Base-by-base conservation (phyloP, 768 basidiomycete genomes). In the Panaeolus papilionaceus region DNA sequence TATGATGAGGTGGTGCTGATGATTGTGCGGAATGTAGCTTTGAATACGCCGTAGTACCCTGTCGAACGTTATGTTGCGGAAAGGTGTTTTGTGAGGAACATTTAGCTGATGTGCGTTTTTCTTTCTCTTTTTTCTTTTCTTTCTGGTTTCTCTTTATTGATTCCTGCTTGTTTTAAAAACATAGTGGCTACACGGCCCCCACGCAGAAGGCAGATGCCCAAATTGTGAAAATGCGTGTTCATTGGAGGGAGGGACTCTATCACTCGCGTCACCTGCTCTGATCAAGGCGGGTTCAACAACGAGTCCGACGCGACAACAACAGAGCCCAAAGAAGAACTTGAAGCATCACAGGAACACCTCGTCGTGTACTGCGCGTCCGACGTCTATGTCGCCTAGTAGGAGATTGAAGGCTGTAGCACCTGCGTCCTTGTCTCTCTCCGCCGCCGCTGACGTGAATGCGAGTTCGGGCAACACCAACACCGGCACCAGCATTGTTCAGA, bases 31-130 rank as follows among this genome's bases (percentile, higher is more conserved):
- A 47, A 54, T 54, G 39, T 47, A 76, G 75, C 63, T 79, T 79
- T 65, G 78, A 79, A 70, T 76, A 76, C 63, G 76, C 78, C 0
- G 74, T 77, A 26, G 67, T 70, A 38, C 78, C 78, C 1, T 73
- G 73, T 42, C 69, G 77, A 42, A 78, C 77, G 23, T 64, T 77
- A 9, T 79, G 78, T 62, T 79, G 78, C 62, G 76, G 77, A 3
- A 77, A 73, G 67, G 72, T 79, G 7, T 78, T 77, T 62, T 79
- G 78, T 68, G 70, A 64, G 0, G 77, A 79, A 42, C 77, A 79
- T 69, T 68, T 79, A 14, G 71, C 72, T 11, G 76, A 77, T 62
- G 78, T 79, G 67, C 51, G 78, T 75, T 4, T 14, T 28, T 45
- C 23, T 14, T 40, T 54, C 20, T 10, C 14, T 28, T 65, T 20